Evolutionary conservation across 805 yeast species (phyloP), one percentile per base, ranked within the genome.

Genomic region (Sugiyamaella boreocaroliniensis): DNA sequence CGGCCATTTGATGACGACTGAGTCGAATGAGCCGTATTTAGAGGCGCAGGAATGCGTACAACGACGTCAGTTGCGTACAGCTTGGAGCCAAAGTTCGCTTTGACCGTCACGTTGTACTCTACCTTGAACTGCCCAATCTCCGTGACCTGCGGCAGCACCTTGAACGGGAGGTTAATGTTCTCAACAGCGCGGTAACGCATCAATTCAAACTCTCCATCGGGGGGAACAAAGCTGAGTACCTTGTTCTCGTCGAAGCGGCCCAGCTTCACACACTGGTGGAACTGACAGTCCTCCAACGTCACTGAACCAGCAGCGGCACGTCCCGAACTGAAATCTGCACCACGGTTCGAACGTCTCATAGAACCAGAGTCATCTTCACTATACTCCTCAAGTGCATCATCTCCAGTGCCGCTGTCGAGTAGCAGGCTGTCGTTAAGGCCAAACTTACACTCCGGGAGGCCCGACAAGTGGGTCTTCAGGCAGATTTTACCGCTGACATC

Each of bases 211-310:
- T 81, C 80, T 0, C 95, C 95, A 68, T 89, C 96, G 1, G 96
- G 96, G 2, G 96, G 96, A 11, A 82, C 73, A 58, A 89, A 89
- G 45, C 77, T 79, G 53, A 89, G 84, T 20, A 79, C 70, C 42
- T 85, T 72, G 22, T 83, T 82, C 18, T 74, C 64, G 55, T 86
- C 89, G 66, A 84, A 87, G 59, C 79, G 77, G 53, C 79, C 79
- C 52, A 88, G 72, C 55, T 83, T 81, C 22, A 89, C 96, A 67
- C 96, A 86, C 61, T 87, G 92, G 68, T 89, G 96, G 68, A 89
- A 85, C 58, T 85, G 87, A 60, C 86, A 82, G 65, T 89, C 95
- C 59, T 85, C 87, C 10, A 89, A 69, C 0, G 75, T 62, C 4
- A 82, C 86, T 37, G 76, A 69, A 2, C 79, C 78, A 0, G 75